Evolutionary conservation across 208 protist genomes (phyloP).

Genomic region (Vickermania ingenoplastis): DNA sequence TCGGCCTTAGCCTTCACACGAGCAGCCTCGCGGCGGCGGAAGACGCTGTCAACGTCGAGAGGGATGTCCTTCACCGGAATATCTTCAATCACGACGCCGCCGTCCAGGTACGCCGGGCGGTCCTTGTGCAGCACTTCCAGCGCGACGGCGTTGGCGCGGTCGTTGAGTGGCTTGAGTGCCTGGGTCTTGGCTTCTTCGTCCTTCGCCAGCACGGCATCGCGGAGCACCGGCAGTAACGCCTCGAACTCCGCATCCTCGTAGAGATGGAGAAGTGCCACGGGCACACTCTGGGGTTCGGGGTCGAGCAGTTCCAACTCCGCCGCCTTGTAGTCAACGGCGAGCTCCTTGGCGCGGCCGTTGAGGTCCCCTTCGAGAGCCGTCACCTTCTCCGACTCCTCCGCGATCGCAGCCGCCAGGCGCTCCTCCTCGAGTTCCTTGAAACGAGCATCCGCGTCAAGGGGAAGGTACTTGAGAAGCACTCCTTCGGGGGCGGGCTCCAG

Average conservation of each 20-base stretch:
- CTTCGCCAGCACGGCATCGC: conserved; percentile 9
- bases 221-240: conserved; percentile 52
- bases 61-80: conserved; percentile 54
- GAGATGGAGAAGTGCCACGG: conserved; percentile 49
- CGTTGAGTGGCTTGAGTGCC: conserved; percentile 9
- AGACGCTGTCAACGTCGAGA: conserved; percentile 25
- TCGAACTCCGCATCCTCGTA: conserved; percentile 53
- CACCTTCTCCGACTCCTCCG: conserved; percentile 14
- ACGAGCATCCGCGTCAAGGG: conserved; percentile 14
- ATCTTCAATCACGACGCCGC: conserved; percentile 30
- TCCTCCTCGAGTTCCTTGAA: conserved; percentile 19
- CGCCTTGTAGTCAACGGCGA: conserved; percentile 63
- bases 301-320: conserved; percentile 60
- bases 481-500: conserved; percentile 21
- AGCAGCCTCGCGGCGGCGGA: conserved; percentile 31
- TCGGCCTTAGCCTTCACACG: conserved; percentile 51
- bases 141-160: conserved; percentile 8
- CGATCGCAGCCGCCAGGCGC: conserved; percentile 3
- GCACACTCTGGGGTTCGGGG: conserved; percentile 45
- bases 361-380: conserved; percentile 38
- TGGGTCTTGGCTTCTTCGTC: conserved; percentile 9
- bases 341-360: conserved; percentile 50
- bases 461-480: conserved; percentile 20
- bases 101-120: conserved; percentile 42
- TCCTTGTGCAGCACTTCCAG: conserved; percentile 5